phyloP scores from a whole-genome alignment of 2,329 filamentous ascomycete species.

The Fusarium newnesense region DNA sequence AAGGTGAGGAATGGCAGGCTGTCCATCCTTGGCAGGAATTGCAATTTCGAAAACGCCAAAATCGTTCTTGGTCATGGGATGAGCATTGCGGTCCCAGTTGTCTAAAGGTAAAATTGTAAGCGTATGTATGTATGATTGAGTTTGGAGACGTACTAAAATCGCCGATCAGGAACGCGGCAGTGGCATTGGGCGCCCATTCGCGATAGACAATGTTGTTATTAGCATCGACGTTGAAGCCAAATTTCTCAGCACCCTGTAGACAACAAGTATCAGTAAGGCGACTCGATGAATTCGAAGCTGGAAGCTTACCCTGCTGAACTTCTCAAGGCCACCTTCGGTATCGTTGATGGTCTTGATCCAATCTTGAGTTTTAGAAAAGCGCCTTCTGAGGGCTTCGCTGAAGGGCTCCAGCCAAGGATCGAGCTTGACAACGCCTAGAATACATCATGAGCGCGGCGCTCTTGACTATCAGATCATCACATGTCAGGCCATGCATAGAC shows the following conservation, averaged over 20 bases:
- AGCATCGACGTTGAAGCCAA: slow-evolving; percentile 82
- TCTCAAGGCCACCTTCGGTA: slow-evolving; percentile 87
- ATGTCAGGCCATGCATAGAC: slow-evolving; percentile 37
- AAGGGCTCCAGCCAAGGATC: slow-evolving; percentile 93
- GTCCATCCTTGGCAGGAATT: slow-evolving; percentile 77
- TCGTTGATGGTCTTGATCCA: slow-evolving; percentile 89
- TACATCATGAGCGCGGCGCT: slow-evolving; percentile 31
- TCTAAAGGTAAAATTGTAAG: slow-evolving; percentile 63
- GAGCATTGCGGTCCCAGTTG: slow-evolving; percentile 83
- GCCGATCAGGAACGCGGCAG: slow-evolving; percentile 85
- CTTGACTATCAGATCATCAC: slow-evolving; percentile 36
- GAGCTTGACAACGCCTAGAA: slow-evolving; percentile 81
- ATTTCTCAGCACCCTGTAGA: slow-evolving; percentile 81
- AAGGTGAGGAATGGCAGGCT: slow-evolving; percentile 86
- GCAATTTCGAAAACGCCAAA: slow-evolving; percentile 90
- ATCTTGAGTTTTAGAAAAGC: slow-evolving; percentile 81
- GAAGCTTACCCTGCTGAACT: slow-evolving; percentile 81
- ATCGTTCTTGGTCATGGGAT: slow-evolving; percentile 86
- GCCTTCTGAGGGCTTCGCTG: slow-evolving; percentile 77
- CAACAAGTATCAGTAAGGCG: slow-evolving; percentile 7
- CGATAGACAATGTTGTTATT: slow-evolving; percentile 90
- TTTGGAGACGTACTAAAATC: slow-evolving; percentile 80
- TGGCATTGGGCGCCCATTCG: slow-evolving; percentile 95
- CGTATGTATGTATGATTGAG: neutral
- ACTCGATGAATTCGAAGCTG: neutral